phyloP scores from a whole-genome alignment of 2,329 filamentous ascomycete species.

The Cordyceps militaris region DNA sequence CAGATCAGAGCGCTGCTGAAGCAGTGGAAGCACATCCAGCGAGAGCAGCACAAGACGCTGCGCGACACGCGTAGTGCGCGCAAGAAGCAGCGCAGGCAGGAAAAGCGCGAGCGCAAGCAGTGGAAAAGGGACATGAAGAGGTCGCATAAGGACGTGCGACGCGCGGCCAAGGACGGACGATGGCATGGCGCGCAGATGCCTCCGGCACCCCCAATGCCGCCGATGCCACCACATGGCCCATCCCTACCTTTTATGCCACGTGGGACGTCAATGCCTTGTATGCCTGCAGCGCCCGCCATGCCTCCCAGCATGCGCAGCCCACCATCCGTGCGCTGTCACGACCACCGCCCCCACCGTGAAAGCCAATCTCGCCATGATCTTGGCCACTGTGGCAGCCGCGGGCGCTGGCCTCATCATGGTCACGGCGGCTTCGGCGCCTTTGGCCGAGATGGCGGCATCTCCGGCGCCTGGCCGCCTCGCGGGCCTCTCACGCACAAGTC shows the following conservation, averaged over 20 bases:
- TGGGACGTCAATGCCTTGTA: neutral
- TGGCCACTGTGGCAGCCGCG: slow-evolving; percentile 5
- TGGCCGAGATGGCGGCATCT: neutral
- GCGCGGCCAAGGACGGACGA: slow-evolving; percentile 24
- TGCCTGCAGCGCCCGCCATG: slow-evolving; percentile 1
- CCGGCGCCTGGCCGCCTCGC: slow-evolving; percentile 8
- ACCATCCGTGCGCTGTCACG: neutral
- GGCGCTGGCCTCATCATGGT: neutral
- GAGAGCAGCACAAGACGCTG: slow-evolving; percentile 24
- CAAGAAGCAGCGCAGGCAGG: slow-evolving; percentile 23
- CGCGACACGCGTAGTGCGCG: slow-evolving; percentile 26
- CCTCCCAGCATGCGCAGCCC: neutral
- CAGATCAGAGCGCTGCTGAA: slow-evolving; percentile 39
- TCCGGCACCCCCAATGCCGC: neutral
- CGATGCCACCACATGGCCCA: slow-evolving; percentile 2
- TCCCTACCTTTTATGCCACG: neutral
- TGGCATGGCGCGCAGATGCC: slow-evolving; percentile 15
- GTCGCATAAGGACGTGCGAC: slow-evolving; percentile 24
- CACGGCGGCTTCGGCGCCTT: neutral
- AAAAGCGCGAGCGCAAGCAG: slow-evolving; percentile 24
- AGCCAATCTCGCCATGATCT: no score
- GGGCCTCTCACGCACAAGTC: neutral
- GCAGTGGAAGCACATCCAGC: slow-evolving; percentile 33
- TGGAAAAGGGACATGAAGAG: slow-evolving; percentile 24
- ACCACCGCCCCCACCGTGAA: neutral